Conservation (phyloP, 176 grass and related monocot genomes). For the Musa itinerans region DNA sequence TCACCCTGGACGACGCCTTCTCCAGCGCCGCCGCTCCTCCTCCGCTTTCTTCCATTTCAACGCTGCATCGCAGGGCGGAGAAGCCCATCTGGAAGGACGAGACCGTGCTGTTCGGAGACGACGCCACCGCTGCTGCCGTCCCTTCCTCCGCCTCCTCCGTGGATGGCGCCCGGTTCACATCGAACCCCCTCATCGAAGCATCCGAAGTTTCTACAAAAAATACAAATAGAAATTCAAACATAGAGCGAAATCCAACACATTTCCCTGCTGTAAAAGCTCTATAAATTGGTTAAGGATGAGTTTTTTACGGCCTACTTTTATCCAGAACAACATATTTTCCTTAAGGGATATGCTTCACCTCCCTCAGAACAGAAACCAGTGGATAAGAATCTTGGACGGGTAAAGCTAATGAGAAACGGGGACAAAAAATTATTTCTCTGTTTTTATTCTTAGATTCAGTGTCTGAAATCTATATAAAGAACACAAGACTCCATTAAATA, state of each 20-base stretch:
- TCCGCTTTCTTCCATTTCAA: neutral
- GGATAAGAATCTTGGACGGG: neutral
- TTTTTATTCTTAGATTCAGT: neutral
- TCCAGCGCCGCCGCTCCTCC: neutral
- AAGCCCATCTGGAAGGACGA: slow-evolving; percentile 16
- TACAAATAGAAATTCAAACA: neutral
- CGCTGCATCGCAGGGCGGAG: neutral
- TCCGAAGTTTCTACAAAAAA: slow-evolving; percentile 1
- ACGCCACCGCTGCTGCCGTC: neutral
- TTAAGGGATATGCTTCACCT: neutral
- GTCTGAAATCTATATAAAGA: neutral
- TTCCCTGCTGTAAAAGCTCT: neutral
- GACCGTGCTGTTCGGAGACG: slow-evolving; percentile 3
- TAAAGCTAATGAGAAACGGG: neutral
- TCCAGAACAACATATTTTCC: neutral
- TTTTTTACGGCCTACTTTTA: neutral
- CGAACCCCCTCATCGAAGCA: slow-evolving; percentile 4
- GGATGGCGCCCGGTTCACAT: slow-evolving; percentile 8
- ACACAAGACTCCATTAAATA: neutral
- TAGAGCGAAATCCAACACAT: neutral
- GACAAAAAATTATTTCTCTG: neutral
- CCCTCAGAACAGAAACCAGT: neutral
- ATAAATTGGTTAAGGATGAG: no score
- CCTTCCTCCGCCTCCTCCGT: neutral
- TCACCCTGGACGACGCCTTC: neutral